Percentiles rank a stretch among this genome's conserved stretches.
phyloP scores from a whole-genome alignment of 1,139 yeast genomes.

The Meyerozyma smithsonii region DNA sequence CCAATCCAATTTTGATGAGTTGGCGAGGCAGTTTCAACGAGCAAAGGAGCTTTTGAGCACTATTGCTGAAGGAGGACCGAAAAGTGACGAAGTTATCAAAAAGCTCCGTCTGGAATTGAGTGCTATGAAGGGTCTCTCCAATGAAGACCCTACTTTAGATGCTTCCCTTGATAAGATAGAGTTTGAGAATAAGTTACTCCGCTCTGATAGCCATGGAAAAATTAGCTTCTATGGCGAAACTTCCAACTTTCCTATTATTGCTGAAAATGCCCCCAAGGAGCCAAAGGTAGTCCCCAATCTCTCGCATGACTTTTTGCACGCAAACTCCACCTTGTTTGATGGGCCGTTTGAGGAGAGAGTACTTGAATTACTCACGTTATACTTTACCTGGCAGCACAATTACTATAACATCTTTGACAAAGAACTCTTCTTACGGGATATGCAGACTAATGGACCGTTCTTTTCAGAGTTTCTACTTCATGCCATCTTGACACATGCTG shows the following conservation, averaged over 20 bases:
- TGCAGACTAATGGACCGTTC: conserved; percentile 9
- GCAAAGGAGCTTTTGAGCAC: neutral
- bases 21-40: neutral
- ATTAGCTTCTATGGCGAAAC: conserved; percentile 11
- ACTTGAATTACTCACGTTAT: conserved; percentile 8
- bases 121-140: neutral
- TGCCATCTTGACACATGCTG: conserved; percentile 9
- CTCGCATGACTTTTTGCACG: neutral
- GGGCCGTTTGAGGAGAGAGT: conserved; percentile 7
- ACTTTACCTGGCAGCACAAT: conserved; percentile 12
- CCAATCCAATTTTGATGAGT: conserved; percentile 2
- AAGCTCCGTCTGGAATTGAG: neutral
- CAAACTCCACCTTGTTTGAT: conserved; percentile 2
- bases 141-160: neutral
- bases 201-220: conserved; percentile 7
- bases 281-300: neutral
- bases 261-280: neutral
- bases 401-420: conserved; percentile 10
- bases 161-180: conserved; percentile 1
- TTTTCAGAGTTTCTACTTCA: conserved; percentile 9
- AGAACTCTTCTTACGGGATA: conserved; percentile 10
- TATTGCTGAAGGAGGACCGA: conserved; percentile 3
- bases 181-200: conserved; percentile 2
- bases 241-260: conserved; percentile 9
- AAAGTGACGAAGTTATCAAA: neutral